These are phyloP conservation scores for Isatis lusitanica DNA, from an alignment of 441 rosid species.

Conservation along the genomic window DNA sequence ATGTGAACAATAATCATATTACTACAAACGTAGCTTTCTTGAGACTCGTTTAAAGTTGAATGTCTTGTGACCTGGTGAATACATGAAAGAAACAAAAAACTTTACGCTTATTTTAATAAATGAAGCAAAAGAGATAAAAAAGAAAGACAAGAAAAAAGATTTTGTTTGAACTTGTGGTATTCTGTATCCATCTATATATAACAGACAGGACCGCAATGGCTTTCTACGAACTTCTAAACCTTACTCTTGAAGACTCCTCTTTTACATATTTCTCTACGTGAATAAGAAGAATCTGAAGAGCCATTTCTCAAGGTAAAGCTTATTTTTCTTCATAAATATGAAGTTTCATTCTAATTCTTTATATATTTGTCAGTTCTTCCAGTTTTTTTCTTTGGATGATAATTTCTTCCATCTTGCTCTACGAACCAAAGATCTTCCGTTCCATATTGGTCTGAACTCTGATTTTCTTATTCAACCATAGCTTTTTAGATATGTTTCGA, in stretches of 20 bases:
- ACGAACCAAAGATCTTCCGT: background rate
- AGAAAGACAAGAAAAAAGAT: background rate
- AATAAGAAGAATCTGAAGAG: constrained; percentile 1
- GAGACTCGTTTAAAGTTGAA: constrained; percentile 3
- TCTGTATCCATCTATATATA: constrained; percentile 36
- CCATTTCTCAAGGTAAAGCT: constrained; percentile 29
- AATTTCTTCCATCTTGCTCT: background rate
- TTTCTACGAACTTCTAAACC: constrained; percentile 33
- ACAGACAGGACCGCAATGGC: constrained; percentile 24
- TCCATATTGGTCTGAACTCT: background rate
- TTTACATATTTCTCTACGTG: constrained; percentile 17
- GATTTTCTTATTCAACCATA: background rate
- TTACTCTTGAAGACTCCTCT: constrained; percentile 27
- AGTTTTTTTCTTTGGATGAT: background rate
- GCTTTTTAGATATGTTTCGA: background rate
- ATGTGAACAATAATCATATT: background rate
- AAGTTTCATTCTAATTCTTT: background rate
- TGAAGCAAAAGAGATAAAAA: background rate
- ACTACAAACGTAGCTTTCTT: constrained; percentile 1
- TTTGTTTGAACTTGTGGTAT: constrained; percentile 29
- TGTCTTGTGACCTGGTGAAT: constrained; percentile 32
- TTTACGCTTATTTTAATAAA: constrained; percentile 4
- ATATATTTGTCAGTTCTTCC: background rate
- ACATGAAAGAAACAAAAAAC: constrained; percentile 20
- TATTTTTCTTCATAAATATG: background rate